A percentile compares a stretch with the other conserved stretches of the same genome.
phyloP scores from a whole-genome alignment of 2,329 filamentous ascomycete genomes.

The Leptodontidium sp. region DNA sequence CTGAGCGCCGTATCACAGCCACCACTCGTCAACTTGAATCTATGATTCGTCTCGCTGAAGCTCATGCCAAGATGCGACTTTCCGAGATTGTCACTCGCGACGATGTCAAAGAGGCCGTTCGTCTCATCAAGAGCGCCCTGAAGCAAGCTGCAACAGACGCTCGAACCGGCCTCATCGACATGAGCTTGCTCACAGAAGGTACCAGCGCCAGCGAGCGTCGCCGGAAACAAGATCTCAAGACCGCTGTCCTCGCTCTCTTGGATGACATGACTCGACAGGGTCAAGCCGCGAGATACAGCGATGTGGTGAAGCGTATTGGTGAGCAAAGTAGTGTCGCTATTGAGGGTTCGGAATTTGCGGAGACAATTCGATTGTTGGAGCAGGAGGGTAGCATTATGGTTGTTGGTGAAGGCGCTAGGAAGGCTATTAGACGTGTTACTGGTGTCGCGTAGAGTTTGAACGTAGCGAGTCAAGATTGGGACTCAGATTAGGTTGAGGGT shows the following conservation, averaged over 20 bases:
- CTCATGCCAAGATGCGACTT: conserved; percentile 97
- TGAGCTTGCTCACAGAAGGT: conserved; percentile 95
- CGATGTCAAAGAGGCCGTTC: conserved; percentile 90
- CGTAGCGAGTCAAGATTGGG: not conserved
- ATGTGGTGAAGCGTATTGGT: conserved; percentile 75
- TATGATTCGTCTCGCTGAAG: conserved; percentile 97
- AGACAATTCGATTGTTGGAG: conserved; percentile 82
- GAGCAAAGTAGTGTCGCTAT: conserved; percentile 77
- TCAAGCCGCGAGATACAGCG: conserved; percentile 76
- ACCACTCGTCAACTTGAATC: conserved; percentile 96
- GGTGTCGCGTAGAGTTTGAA: conserved; percentile 51
- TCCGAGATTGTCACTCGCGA: conserved; percentile 75
- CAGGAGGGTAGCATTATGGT: conserved; percentile 84
- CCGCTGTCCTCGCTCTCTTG: conserved; percentile 74
- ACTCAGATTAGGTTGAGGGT: not conserved
- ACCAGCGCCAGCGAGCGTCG: conserved; percentile 87
- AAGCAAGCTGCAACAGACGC: conserved; percentile 98
- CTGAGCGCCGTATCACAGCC: conserved; percentile 96
- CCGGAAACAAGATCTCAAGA: conserved; percentile 84
- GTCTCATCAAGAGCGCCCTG: conserved; percentile 90
- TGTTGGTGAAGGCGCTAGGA: conserved; percentile 83
- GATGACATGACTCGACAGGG: conserved; percentile 80
- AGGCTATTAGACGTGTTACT: conserved; percentile 79
- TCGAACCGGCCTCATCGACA: conserved; percentile 91
- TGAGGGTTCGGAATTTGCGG: conserved; percentile 82